Percentiles rank a stretch among this genome's conserved stretches.
These are phyloP conservation scores for Acanthamoeba lenticulata DNA, from an alignment of 208 protist species.

Conservation along the genomic window DNA sequence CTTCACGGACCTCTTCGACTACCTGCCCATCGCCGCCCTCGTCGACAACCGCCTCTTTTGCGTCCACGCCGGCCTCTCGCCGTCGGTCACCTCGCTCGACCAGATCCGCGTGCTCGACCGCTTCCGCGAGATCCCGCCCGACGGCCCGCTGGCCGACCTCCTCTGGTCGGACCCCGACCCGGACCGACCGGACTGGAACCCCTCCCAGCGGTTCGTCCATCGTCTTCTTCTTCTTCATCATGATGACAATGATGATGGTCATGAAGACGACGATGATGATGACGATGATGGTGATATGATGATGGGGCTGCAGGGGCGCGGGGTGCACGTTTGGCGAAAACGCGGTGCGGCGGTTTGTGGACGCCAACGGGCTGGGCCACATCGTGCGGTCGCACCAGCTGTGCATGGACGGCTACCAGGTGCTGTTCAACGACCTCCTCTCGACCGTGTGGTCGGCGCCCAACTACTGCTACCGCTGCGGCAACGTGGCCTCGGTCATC, in stretches of 20 bases:
- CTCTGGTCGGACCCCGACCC: constrained; percentile 98
- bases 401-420: constrained; percentile 89
- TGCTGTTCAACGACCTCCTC: constrained; percentile 82
- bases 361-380: constrained; percentile 86
- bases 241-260: too few relatives aligned
- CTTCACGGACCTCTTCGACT: constrained; percentile 98
- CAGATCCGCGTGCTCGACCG: constrained; percentile 95
- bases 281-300: not conserved
- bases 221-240: not conserved
- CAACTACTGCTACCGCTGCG: constrained; percentile 97
- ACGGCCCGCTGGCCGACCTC: constrained; percentile 97
- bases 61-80: constrained; percentile 89
- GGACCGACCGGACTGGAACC: constrained; percentile 78
- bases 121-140: constrained; percentile 97
- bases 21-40: constrained; percentile 95
- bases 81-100: constrained; percentile 93
- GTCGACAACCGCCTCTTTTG: constrained; percentile 95
- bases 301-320: constrained; percentile 80
- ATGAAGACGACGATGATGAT: not conserved
- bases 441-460: constrained; percentile 97
- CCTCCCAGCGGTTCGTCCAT: constrained; percentile 36
- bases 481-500: constrained; percentile 91
- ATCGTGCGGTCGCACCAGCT: constrained; percentile 92
- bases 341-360: constrained; percentile 86
- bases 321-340: constrained; percentile 88